Percentiles rank a stretch among this genome's conserved stretches.
Evolutionary conservation across 2,329 filamentous ascomycete species (phyloP).

Genomic region (Ophiostoma triangulosporum): DNA sequence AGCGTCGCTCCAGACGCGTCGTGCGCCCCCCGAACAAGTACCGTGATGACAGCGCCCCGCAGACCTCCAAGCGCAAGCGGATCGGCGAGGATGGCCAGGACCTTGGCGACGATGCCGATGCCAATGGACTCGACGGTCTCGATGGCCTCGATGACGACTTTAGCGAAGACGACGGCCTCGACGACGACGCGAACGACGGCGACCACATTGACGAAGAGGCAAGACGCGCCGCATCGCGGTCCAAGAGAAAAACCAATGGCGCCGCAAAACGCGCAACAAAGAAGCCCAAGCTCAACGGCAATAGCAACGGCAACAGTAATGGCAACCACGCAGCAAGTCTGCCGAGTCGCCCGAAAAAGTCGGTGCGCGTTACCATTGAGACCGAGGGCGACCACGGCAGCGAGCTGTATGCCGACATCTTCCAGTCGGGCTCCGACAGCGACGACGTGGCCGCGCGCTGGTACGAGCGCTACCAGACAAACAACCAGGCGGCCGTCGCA

Average conservation of each 20-base stretch:
- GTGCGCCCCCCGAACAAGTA: constrained; percentile 47
- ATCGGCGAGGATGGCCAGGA: constrained; percentile 15
- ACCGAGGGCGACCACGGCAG: constrained; percentile 38
- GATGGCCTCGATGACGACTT: constrained; percentile 23
- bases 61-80: constrained; percentile 45
- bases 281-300: constrained; percentile 48
- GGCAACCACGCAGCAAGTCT: constrained; percentile 30
- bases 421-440: constrained; percentile 42
- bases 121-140: constrained; percentile 17
- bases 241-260: constrained; percentile 15
- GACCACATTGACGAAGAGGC: constrained; percentile 12
- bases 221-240: constrained; percentile 22
- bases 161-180: constrained; percentile 26
- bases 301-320: constrained; percentile 13
- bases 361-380: constrained; percentile 36
- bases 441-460: constrained; percentile 47
- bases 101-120: constrained; percentile 34
- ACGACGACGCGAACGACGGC: constrained; percentile 19
- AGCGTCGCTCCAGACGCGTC: constrained; percentile 58
- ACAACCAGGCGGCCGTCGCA: constrained; percentile 41
- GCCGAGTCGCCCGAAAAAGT: constrained; percentile 43
- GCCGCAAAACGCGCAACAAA: constrained; percentile 42
- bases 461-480: constrained; percentile 42
- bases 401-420: constrained; percentile 47
- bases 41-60: constrained; percentile 35